A percentile compares a stretch with the other conserved stretches of the same genome.
Evolutionary conservation across 176 grass and related monocot genomes (phyloP).

Genomic region (Miscanthus lutarioriparius): DNA sequence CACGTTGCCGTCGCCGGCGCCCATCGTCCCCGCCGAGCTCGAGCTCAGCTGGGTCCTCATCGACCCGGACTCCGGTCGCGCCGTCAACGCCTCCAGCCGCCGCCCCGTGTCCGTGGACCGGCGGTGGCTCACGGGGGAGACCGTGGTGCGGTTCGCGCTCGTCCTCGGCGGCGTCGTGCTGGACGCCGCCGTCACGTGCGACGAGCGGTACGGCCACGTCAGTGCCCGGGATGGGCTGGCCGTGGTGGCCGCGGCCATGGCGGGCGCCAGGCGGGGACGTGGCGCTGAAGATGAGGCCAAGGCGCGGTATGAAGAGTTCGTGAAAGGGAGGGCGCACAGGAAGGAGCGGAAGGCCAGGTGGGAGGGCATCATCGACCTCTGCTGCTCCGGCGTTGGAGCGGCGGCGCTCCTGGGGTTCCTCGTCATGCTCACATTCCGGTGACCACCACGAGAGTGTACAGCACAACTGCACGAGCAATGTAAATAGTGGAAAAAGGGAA

Average conservation of each 20-base stretch:
- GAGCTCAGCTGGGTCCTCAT: no score
- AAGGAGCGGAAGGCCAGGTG: conserved; percentile 52
- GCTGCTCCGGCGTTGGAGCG: conserved; percentile 38
- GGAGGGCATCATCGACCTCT: conserved; percentile 53
- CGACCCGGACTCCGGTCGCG: no score
- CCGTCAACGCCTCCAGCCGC: conserved; percentile 51
- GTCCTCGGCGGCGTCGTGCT: conserved; percentile 43
- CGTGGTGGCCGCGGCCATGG: conserved; percentile 34
- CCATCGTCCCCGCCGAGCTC: no score
- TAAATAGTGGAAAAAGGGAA: no score
- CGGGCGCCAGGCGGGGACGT: conserved; percentile 6
- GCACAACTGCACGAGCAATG: neutral
- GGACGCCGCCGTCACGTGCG: conserved; percentile 49
- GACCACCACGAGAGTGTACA: neutral
- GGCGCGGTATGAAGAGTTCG: conserved; percentile 41
- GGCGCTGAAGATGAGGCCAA: conserved; percentile 26
- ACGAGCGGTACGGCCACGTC: conserved; percentile 45
- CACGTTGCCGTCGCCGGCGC: neutral
- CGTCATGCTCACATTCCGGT: conserved; percentile 36
- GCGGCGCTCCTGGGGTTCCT: conserved; percentile 41
- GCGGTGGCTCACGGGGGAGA: conserved; percentile 63
- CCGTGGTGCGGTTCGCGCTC: conserved; percentile 53
- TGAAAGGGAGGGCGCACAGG: conserved; percentile 37
- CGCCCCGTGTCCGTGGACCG: conserved; percentile 53
- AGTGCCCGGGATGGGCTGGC: conserved; percentile 43